Conservation (phyloP, 1,284 basidiomycete genomes). For the Leccinum pachyderme region DNA sequence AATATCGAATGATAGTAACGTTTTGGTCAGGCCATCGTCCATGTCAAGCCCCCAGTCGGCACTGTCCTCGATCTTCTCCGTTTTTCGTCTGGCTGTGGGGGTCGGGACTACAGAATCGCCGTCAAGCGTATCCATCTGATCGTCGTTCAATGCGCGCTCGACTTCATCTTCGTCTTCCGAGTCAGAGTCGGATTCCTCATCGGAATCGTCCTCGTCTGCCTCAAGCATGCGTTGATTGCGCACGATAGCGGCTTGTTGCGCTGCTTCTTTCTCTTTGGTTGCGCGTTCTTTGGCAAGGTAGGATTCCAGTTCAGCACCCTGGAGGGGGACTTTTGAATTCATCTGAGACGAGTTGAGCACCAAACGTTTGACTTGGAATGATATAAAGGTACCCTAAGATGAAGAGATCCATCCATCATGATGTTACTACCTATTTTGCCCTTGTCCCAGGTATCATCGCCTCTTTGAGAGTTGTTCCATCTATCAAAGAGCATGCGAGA, state of each 20-base stretch:
- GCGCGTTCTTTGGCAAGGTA: constrained; percentile 77
- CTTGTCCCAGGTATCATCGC: constrained; percentile 80
- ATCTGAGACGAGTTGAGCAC: constrained; percentile 50
- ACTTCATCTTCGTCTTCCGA: constrained; percentile 58
- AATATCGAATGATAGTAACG: constrained; percentile 89
- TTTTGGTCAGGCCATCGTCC: constrained; percentile 70
- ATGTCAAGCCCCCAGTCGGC: constrained; percentile 69
- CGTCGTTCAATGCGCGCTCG: constrained; percentile 54
- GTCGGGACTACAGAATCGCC: constrained; percentile 28
- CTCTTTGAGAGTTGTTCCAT: constrained; percentile 82
- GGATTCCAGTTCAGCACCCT: constrained; percentile 83
- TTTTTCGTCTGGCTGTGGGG: constrained; percentile 38
- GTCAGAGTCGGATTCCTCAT: constrained; percentile 56
- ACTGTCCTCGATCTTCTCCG: constrained; percentile 51
- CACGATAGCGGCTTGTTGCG: constrained; percentile 81
- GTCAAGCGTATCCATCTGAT: constrained; percentile 44
- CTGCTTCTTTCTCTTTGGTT: constrained; percentile 84
- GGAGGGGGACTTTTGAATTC: constrained; percentile 84
- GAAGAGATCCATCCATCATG: constrained; percentile 69
- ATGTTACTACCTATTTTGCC: constrained; percentile 86
- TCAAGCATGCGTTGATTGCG: constrained; percentile 89
- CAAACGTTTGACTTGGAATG: not conserved
- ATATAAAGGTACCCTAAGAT: constrained; percentile 55
- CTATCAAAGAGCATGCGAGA: constrained; percentile 77
- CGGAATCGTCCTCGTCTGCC: constrained; percentile 74